These are phyloP conservation scores for Suillus hirtellus DNA, from an alignment of 768 basidiomycete genomes.

Conservation along the genomic window DNA sequence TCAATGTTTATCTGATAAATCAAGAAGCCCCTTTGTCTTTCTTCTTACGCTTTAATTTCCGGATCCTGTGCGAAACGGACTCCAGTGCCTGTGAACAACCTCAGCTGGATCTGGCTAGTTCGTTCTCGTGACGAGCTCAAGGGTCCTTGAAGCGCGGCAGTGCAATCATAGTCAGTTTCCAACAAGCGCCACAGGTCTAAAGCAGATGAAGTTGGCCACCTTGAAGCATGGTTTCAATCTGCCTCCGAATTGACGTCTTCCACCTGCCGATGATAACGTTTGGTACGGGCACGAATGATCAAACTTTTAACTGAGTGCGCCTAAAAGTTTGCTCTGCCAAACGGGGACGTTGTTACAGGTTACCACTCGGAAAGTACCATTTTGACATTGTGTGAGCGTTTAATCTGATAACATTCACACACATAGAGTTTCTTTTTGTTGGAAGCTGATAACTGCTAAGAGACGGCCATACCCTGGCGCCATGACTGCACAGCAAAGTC, in stretches of 20 bases:
- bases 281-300: not conserved
- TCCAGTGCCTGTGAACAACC: constrained; percentile 25
- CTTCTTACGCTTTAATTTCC: constrained; percentile 11
- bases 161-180: constrained; percentile 6
- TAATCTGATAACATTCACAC: constrained; percentile 7
- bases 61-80: constrained; percentile 7
- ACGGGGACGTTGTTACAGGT: not conserved
- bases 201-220: not conserved
- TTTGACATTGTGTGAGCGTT: constrained; percentile 1
- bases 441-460: not conserved
- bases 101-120: constrained; percentile 14
- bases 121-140: constrained; percentile 11
- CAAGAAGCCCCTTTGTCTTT: constrained; percentile 4
- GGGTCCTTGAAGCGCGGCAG: constrained; percentile 9
- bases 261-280: not conserved
- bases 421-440: not conserved
- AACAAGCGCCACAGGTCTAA: constrained; percentile 8
- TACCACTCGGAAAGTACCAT: constrained; percentile 1
- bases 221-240: constrained; percentile 1
- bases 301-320: not conserved
- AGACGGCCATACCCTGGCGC: not conserved
- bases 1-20: constrained; percentile 16
- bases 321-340: not conserved
- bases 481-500: not conserved
- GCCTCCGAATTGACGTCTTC: not conserved